Evolutionary conservation across 768 basidiomycete genomes (phyloP), one percentile per base, ranked within the genome.

Genomic region (Ramaria sp.): DNA sequence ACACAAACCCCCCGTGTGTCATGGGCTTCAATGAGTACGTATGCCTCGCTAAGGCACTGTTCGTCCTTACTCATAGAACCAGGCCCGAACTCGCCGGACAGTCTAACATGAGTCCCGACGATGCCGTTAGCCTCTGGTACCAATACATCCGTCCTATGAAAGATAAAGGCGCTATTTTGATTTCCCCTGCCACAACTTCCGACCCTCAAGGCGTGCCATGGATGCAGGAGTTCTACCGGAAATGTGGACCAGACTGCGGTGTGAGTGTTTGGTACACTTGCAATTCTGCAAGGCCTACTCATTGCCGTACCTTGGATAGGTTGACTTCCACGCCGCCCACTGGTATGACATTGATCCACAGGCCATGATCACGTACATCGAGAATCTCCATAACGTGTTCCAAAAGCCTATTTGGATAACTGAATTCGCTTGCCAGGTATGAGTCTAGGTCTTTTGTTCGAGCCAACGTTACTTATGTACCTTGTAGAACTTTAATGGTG

Each of bases 21-120:
- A 59, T 85, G 20, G 84, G 81, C 51, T 67, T 76, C 64, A 96
- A 95, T 62, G 92, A 92, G 91, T 90, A 56, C 10, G 81, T 39
- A 13, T 44, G 36, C 16, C 22, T 59, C 18, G 30, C 9, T 10
- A 16, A 20, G 16, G 10, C 2, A 24, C 39, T 3, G 9, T 55
- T n/a, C 5, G 47, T 75, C 73, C 62, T 61, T 57, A 57, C 13
- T 50, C 18, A 22, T 47, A 55, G 39, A 25, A 30, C 16, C 59
- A 93, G 91, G 65, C 88, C 88, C 25, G 81, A 94, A 58, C 71
- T 83, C 57, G 2, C 53, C 0, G 68, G 68, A 1, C 85, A 94
- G 66, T 72, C 82, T 55, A 75, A 84, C 70, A 71, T 91, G 65
- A 48, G 54, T 34, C 75, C 87, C 3, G 3, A 57, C 1, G 58